Base-by-base conservation (phyloP, 139 green algal species). In the Volvox reticuliferus region DNA sequence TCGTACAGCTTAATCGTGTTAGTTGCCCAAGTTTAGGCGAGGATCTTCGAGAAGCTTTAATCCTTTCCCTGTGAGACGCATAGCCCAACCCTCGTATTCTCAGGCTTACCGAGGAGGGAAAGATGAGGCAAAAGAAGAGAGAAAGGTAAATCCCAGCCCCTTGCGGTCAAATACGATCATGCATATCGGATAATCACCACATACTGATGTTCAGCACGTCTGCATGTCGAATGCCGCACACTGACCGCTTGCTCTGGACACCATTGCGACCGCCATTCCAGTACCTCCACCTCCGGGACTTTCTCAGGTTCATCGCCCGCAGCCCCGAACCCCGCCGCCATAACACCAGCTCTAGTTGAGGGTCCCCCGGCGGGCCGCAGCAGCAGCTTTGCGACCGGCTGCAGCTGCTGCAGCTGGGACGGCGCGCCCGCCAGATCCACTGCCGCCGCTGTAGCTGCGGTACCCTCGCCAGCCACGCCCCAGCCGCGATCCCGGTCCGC, bases 231-330 rank as follows among this genome's bases (percentile, higher is more conserved):
- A n/a, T n/a, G n/a, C 65, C 12, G 65, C 65, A 55, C 9, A 12
- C 82, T 79, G 33, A 88, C 83, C 69, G 28, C 18, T 32, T 90
- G 86, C 86, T 83, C 30, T 0, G 86, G 86, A 19, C 71, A 83
- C 86, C 86, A 90, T 75, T 83, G 30, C 50, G 86, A 44, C 50
- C 71, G 24, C 86, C 86, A 89, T 28, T 68, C 73, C 50, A 71
- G 5, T 37, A 90, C 71, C 73, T 84, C 86, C 86, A 55, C 69
- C 44, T 63, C 62, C 22, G 21, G 44, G 44, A 55, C 44, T 9
- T 35, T 22, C 26, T 1, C 82, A 20, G 18, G 3, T 24, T 2
- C 17, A 12, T 62, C n/a, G n/a, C n/a, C n/a, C n/a, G n/a, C n/a
- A n/a, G n/a, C 62, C 32, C 24, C 82, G 32, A 33, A 63, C 0